Percentiles rank a stretch among this genome's conserved stretches.
Evolutionary conservation across 2,329 filamentous ascomycete species (phyloP).

Genomic region (Sclerotinia trifoliorum): DNA sequence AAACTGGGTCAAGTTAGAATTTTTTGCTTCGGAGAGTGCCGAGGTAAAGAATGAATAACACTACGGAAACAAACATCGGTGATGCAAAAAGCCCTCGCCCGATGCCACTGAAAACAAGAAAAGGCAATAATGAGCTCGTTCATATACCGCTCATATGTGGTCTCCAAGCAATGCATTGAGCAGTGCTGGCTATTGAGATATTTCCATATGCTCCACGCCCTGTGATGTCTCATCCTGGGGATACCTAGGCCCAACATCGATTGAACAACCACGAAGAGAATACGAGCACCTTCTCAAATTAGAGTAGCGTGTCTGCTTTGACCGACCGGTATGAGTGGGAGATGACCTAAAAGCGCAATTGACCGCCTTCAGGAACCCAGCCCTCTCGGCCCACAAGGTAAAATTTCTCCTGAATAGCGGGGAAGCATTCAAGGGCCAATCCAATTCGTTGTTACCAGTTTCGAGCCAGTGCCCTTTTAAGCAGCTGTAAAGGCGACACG

Average conservation of each 20-base stretch:
- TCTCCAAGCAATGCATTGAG: not conserved
- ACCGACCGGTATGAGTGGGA: not conserved
- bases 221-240: not conserved
- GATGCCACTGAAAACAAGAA: not conserved
- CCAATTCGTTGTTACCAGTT: not conserved
- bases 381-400: not conserved
- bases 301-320: conserved; percentile 5
- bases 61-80: not conserved
- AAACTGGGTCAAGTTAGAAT: not conserved
- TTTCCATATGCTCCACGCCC: not conserved
- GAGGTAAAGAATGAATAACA: not conserved
- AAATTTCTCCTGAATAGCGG: not conserved
- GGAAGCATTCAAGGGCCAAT: not conserved
- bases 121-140: not conserved
- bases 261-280: not conserved
- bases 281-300: conserved; percentile 15
- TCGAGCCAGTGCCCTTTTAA: not conserved
- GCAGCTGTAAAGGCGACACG: not conserved
- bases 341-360: not conserved
- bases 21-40: not conserved
- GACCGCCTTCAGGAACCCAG: not conserved
- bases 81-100: not conserved
- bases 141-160: not conserved
- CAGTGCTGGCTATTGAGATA: not conserved
- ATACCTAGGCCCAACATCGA: not conserved